Conservation (phyloP, 2,329 filamentous ascomycete species). For the Colletotrichum horii region DNA sequence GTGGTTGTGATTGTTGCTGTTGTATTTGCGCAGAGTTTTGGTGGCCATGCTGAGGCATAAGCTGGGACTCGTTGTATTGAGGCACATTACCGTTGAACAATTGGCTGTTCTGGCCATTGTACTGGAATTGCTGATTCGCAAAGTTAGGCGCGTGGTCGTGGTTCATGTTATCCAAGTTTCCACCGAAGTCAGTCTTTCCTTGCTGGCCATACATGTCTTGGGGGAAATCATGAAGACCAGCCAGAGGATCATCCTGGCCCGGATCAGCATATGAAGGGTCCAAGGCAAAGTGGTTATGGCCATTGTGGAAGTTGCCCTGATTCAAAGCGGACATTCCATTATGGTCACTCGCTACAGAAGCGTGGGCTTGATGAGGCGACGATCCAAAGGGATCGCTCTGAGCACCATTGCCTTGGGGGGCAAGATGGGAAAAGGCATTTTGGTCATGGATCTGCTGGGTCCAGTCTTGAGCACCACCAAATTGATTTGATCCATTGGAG, state of each 20-base stretch:
- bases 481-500: slow-evolving; percentile 29
- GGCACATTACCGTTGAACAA: slow-evolving; percentile 35
- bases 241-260: slow-evolving; percentile 40
- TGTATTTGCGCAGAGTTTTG: slow-evolving; percentile 39
- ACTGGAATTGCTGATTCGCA: slow-evolving; percentile 36
- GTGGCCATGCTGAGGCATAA: slow-evolving; percentile 37
- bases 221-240: slow-evolving; percentile 40
- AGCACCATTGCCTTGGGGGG: slow-evolving; percentile 39
- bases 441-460: slow-evolving; percentile 39
- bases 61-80: slow-evolving; percentile 37
- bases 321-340: slow-evolving; percentile 3
- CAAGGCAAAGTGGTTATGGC: slow-evolving; percentile 12
- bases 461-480: slow-evolving; percentile 44
- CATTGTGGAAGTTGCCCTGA: slow-evolving; percentile 13
- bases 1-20: slow-evolving; percentile 26
- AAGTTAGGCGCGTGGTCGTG: slow-evolving; percentile 37
- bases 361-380: slow-evolving; percentile 18
- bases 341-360: slow-evolving; percentile 10
- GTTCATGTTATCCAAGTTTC: slow-evolving; percentile 33
- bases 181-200: slow-evolving; percentile 33
- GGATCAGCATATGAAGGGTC: slow-evolving; percentile 32
- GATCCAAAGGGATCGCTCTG: slow-evolving; percentile 10
- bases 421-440: slow-evolving; percentile 36
- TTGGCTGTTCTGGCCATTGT: slow-evolving; percentile 35
- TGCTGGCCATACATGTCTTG: slow-evolving; percentile 42